phyloP scores from a whole-genome alignment of 1,139 yeast species.

The Candida tetrigidarum region DNA sequence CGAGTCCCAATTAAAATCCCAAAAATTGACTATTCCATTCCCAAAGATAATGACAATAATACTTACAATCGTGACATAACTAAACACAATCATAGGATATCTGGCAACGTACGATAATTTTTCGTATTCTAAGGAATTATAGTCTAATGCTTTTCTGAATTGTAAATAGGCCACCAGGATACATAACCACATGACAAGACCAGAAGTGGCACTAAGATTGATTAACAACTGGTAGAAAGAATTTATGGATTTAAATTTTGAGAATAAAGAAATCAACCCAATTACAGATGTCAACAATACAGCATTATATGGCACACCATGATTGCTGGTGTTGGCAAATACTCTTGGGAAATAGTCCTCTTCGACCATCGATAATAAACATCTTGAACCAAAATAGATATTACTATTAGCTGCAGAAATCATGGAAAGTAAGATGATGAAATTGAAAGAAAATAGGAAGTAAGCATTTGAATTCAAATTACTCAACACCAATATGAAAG shows the following conservation, averaged over 20 bases:
- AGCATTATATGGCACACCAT: conserved; percentile 25
- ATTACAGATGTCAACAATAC: conserved; percentile 23
- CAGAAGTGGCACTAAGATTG: conserved; percentile 27
- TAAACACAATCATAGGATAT: conserved; percentile 11
- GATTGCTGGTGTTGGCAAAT: conserved; percentile 9
- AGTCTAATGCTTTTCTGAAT: conserved; percentile 15
- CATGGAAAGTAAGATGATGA: conserved; percentile 25
- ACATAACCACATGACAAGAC: conserved; percentile 29
- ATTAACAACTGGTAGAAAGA: conserved; percentile 22
- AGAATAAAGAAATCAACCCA: conserved; percentile 21
- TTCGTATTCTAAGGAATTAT: conserved; percentile 10
- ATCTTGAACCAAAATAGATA: conserved; percentile 30
- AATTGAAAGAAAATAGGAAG: conserved; percentile 20
- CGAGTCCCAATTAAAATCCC: conserved; percentile 18
- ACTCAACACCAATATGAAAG: conserved; percentile 20
- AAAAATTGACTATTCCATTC: conserved; percentile 19
- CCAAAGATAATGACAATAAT: conserved; percentile 17
- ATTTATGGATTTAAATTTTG: conserved; percentile 20
- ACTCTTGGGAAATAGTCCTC: conserved; percentile 13
- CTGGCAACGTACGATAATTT: conserved; percentile 10
- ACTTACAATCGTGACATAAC: conserved; percentile 17
- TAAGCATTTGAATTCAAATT: conserved; percentile 12
- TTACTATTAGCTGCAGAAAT: conserved; percentile 34
- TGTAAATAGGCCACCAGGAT: conserved; percentile 20
- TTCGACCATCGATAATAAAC: conserved; percentile 25